These are phyloP conservation scores for Asterionellopsis glacialis DNA, from an alignment of 108 stramenopile species.

Conservation along the genomic window DNA sequence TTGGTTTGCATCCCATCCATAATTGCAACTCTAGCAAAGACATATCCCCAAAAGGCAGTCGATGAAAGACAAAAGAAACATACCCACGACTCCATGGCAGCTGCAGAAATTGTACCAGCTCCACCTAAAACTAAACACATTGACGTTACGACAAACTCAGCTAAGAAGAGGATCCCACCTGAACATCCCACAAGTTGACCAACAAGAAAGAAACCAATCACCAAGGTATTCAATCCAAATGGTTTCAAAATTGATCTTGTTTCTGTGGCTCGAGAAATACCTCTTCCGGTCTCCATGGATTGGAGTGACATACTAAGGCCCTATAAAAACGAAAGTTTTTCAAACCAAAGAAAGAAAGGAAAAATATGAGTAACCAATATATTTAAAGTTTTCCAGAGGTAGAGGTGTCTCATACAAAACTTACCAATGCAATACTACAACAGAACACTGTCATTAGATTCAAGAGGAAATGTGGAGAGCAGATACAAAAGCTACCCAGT, in stretches of 20 bases:
- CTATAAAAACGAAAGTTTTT: constrained; percentile 5
- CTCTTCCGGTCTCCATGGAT: constrained; percentile 46
- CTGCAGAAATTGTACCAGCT: constrained; percentile 50
- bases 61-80: constrained; percentile 53
- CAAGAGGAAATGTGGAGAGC: constrained; percentile 58
- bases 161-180: constrained; percentile 63
- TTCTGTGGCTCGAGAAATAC: constrained; percentile 12
- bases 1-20: constrained; percentile 48
- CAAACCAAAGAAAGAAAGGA: too few species aligned
- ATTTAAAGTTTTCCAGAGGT: constrained; percentile 3
- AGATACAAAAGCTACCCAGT: constrained; percentile 41
- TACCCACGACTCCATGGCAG: constrained; percentile 58
- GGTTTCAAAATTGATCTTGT: constrained; percentile 38
- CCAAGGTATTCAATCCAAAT: constrained; percentile 33
- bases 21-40: constrained; percentile 53
- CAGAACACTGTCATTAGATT: constrained; percentile 57
- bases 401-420: background rate
- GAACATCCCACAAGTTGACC: constrained; percentile 72
- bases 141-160: constrained; percentile 63
- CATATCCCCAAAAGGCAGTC: constrained; percentile 57
- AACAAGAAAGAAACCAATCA: constrained; percentile 41
- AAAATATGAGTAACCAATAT: background rate
- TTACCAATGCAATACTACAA: constrained; percentile 40
- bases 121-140: constrained; percentile 64
- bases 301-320: constrained; percentile 57